Base-by-base conservation (phyloP, 2,329 filamentous ascomycete genomes). In the Penicillium sp. region DNA sequence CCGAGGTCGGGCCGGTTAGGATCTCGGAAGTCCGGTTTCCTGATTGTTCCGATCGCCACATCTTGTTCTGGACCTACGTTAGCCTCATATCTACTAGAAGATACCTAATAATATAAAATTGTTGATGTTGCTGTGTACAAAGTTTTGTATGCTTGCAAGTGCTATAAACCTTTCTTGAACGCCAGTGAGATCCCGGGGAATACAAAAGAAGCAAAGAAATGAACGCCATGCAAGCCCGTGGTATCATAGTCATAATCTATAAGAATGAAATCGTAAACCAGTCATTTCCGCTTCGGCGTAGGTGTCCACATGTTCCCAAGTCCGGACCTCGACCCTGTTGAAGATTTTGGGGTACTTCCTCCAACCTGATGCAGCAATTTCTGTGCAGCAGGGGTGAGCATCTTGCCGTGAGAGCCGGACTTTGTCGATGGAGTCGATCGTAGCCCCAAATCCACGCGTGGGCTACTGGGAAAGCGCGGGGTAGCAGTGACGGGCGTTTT, bases 361-460 rank as follows among this genome's bases (percentile, higher is more conserved):
- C 48, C 61, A 33, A 63, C 55, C 33, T 53, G 59, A 27, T 61
- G 55, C 41, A 69, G 53, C 39, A 71, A 45, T 41, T 60, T 64
- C 42, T 67, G 66, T 15, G 65, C 68, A 1, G 68, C 68, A 11
- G 67, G 67, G 2, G 68, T 70, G 39, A 71, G 54, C 37, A 60
- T 55, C 50, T 66, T 61, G 18, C 51, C 49, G 17, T 42, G 35
- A 13, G 33, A 42, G 11, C 33, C 54, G 22, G 45, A 50, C 16
- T 32, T 47, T 13, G 45, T 44, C 25, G 46, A 44, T 10, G 55
- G 53, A 1, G 56, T 54, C 4, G 37, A 35, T 4, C 52, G 51
- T 4, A 56, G 34, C 3, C 57, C 57, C 44, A 62, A 61, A 33
- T 60, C 57, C 16, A 67, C 36, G 33, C 61, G 57, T 2, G 64